These are phyloP conservation scores for Syncephalastrum sp. DNA, from an alignment of 371 early-diverging fungal species.

Conservation along the genomic window DNA sequence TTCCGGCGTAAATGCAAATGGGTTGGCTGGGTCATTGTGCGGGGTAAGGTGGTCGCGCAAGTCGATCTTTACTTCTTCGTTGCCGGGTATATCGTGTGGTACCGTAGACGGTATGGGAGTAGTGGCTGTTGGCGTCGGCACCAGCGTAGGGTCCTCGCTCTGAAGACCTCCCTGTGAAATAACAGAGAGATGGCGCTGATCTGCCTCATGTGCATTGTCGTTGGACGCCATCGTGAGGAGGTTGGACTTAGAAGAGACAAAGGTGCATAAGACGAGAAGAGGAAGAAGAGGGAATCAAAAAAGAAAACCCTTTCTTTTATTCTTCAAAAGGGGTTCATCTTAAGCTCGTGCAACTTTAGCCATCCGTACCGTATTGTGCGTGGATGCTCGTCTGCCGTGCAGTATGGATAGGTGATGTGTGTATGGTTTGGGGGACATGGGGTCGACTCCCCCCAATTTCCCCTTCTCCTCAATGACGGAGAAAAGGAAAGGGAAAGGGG, in stretches of 20 bases:
- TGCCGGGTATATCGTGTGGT: constrained; percentile 2
- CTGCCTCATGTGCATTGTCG: constrained; percentile 9
- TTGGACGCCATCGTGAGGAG: constrained; percentile 9
- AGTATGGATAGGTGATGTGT: not conserved
- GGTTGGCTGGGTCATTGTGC: constrained; percentile 46
- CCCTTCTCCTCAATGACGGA: constrained; percentile 1
- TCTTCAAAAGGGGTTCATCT: constrained; percentile 9
- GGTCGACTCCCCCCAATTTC: not conserved
- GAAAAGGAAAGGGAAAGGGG: constrained; percentile 2
- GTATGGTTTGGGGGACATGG: constrained; percentile 1
- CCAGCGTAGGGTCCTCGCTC: constrained; percentile 18
- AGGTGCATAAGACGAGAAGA: constrained; percentile 2
- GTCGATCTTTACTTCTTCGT: constrained; percentile 15
- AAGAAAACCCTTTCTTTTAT: constrained; percentile 9
- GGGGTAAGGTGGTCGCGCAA: constrained; percentile 25
- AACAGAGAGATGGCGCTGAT: constrained; percentile 10
- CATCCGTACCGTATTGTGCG: not conserved
- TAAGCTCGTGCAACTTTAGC: constrained; percentile 15
- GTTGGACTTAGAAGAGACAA: not conserved
- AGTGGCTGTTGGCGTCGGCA: constrained; percentile 10
- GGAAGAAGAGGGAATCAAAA: constrained; percentile 5
- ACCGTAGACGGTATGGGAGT: constrained; percentile 11
- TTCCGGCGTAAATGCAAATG: constrained; percentile 53
- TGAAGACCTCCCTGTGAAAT: constrained; percentile 13
- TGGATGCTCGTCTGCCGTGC: constrained; percentile 3